Conservation (phyloP, 2,329 filamentous ascomycete species). For the Pyricularia sp. region DNA sequence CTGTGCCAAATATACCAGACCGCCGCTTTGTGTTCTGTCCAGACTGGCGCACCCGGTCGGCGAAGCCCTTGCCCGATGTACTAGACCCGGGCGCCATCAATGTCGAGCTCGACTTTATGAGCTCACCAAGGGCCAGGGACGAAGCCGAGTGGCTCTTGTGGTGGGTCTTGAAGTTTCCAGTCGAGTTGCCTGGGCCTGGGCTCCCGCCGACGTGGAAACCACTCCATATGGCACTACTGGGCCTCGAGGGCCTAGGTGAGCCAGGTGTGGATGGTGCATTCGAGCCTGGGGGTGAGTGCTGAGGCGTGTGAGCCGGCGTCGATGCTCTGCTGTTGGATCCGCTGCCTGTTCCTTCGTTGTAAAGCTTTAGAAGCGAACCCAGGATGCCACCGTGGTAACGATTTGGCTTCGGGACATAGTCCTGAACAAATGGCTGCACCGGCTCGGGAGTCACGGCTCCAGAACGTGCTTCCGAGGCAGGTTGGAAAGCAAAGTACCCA, state of each 20-base stretch:
- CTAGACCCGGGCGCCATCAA: slow-evolving; percentile 27
- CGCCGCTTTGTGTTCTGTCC: background rate
- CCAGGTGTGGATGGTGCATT: background rate
- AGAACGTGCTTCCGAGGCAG: slow-evolving; percentile 11
- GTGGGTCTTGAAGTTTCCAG: background rate
- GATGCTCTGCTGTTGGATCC: slow-evolving; percentile 21
- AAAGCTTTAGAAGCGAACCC: slow-evolving; percentile 62
- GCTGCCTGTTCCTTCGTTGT: slow-evolving; percentile 37
- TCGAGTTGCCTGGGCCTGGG: background rate
- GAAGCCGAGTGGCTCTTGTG: background rate
- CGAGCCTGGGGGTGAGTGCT: slow-evolving; percentile 21
- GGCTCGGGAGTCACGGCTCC: slow-evolving; percentile 20
- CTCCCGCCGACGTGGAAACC: background rate
- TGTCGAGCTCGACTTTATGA: slow-evolving; percentile 38
- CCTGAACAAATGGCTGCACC: slow-evolving; percentile 52
- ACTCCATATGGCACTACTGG: slow-evolving; percentile 1
- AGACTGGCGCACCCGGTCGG: slow-evolving; percentile 13
- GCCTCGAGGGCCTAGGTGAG: slow-evolving; percentile 1
- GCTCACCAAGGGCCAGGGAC: slow-evolving; percentile 1
- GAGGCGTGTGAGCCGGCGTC: slow-evolving; percentile 33
- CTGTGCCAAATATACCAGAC: background rate
- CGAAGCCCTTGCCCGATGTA: slow-evolving; percentile 30
- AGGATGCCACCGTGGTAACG: slow-evolving; percentile 68
- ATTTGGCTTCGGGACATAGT: slow-evolving; percentile 56
- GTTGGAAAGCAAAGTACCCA: slow-evolving; percentile 23